Base-by-base conservation (phyloP, 352 stramenopile species). In the Phytophthora pinifolia region DNA sequence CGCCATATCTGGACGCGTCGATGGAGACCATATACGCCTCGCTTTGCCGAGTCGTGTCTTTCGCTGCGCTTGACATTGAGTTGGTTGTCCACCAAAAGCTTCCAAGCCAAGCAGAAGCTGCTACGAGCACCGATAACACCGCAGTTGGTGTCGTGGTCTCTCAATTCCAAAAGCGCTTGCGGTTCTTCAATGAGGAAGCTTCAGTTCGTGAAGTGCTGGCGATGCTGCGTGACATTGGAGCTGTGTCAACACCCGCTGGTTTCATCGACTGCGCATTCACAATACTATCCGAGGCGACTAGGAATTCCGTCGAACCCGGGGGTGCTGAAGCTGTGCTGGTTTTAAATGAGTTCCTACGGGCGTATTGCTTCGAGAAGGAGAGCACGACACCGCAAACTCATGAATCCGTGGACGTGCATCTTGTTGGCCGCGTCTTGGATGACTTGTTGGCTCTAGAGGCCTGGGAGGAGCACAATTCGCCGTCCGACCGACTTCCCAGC, bases 131-230 rank as follows among this genome's bases (percentile, higher is more conserved):
- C 12, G 29, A 25, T 34, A 22, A 42, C 7, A 33, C 17, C 12
- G 18, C 25, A 14, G 31, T 46, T 10, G 34, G 37, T 14, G 37
- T 88, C 38, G 51, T 76, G 36, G 61, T 89, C 9, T 76, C 83
- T 22, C 83, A 94, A 49, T 96, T 88, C 60, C 82, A 85, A 35
- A 94, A 93, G 52, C 73, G 84, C 9, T 73, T 93, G 31, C 66
- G 65, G 3, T 72, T 76, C 39, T 92, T 96, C 38, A 75, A 87
- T 49, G 81, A 89, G 17, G 74, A 90, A 46, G 60, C 73, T n/a
- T 79, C 82, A 3, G 70, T 92, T 13, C 43, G 62, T 9, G 60
- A 76, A 1, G 68, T 72, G 6, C 61, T 78, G 2, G 55, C 56
- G 47, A 46, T 96, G 42, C 33, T 96, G 25, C 65, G 62, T 9